Percentiles rank a stretch among this genome's conserved stretches.
Conservation (phyloP, 2,329 filamentous ascomycete species). For the Colletotrichum gloeosporioides region DNA sequence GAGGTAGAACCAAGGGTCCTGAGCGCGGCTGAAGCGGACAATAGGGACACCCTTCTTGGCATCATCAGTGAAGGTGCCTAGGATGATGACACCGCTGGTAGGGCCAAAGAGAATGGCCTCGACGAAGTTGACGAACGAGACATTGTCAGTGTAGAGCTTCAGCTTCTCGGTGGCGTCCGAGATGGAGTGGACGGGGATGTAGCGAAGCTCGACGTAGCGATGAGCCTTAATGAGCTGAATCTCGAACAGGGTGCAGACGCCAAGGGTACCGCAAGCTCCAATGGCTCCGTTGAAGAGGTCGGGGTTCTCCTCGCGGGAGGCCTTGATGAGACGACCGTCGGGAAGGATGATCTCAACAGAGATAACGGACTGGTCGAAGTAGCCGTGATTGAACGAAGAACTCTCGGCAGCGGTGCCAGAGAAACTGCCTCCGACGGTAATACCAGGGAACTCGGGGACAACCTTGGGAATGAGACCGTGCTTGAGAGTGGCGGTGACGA, state of each 20-base stretch:
- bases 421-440: conserved; percentile 72
- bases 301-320: conserved; percentile 48
- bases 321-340: conserved; percentile 58
- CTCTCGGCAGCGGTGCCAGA: conserved; percentile 72
- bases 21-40: conserved; percentile 52
- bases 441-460: conserved; percentile 75
- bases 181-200: conserved; percentile 49
- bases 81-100: conserved; percentile 48
- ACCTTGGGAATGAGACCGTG: conserved; percentile 66
- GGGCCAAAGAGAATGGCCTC: conserved; percentile 61
- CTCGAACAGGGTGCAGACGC: conserved; percentile 65
- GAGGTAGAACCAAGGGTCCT: conserved; percentile 71
- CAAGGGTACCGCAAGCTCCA: conserved; percentile 64
- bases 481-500: conserved; percentile 62
- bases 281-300: conserved; percentile 67
- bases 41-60: not conserved
- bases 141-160: conserved; percentile 21
- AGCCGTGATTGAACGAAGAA: conserved; percentile 68
- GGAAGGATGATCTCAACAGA: conserved; percentile 68
- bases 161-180: conserved; percentile 48
- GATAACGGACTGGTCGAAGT: conserved; percentile 69
- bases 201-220: conserved; percentile 61
- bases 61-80: conserved; percentile 50
- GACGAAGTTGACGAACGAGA: conserved; percentile 54
- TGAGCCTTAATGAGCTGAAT: conserved; percentile 59